phyloP scores from a whole-genome alignment of 2,329 filamentous ascomycete species.

The Chalaropsis ovoidea region DNA sequence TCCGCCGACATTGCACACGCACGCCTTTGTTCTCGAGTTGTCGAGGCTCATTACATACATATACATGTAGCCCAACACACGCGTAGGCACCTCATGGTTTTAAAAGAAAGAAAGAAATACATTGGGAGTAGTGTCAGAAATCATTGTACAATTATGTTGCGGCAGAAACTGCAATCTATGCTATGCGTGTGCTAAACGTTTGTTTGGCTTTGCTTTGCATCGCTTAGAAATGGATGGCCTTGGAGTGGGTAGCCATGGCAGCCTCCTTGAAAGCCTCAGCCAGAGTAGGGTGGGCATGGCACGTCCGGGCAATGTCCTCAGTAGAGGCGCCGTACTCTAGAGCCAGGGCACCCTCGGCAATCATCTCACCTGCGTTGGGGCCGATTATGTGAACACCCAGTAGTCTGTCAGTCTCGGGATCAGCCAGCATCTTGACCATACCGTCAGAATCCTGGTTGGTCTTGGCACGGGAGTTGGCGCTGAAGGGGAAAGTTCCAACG shows the following conservation, averaged over 20 bases:
- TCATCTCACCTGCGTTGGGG: slow-evolving; percentile 96
- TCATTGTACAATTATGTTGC: slow-evolving; percentile 26
- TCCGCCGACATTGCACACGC: too few species aligned
- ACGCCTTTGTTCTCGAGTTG: too few species aligned
- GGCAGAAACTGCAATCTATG: slow-evolving; percentile 18
- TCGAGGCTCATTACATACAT: too few species aligned
- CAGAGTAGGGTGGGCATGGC: slow-evolving; percentile 91
- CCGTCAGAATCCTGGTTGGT: slow-evolving; percentile 95
- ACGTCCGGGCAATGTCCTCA: slow-evolving; percentile 89
- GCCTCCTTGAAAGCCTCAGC: slow-evolving; percentile 99
- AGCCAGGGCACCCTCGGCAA: slow-evolving; percentile 89
- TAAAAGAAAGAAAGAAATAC: not conserved
- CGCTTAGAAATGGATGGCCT: slow-evolving; percentile 84
- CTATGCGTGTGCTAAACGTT: slow-evolving; percentile 12
- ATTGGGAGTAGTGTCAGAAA: slow-evolving; percentile 11
- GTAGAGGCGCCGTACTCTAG: slow-evolving; percentile 92
- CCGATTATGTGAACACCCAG: slow-evolving; percentile 95
- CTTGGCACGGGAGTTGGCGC: slow-evolving; percentile 96
- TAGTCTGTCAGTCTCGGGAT: slow-evolving; percentile 91
- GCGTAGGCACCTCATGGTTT: too few species aligned
- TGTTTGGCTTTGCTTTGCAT: not conserved
- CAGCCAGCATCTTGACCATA: slow-evolving; percentile 91
- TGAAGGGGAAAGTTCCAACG: slow-evolving; percentile 90
- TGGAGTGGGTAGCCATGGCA: slow-evolving; percentile 91
- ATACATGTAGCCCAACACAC: too few species aligned